Conservation (phyloP, 2,329 filamentous ascomycete genomes). For the Atkinsonella hypoxylon region DNA sequence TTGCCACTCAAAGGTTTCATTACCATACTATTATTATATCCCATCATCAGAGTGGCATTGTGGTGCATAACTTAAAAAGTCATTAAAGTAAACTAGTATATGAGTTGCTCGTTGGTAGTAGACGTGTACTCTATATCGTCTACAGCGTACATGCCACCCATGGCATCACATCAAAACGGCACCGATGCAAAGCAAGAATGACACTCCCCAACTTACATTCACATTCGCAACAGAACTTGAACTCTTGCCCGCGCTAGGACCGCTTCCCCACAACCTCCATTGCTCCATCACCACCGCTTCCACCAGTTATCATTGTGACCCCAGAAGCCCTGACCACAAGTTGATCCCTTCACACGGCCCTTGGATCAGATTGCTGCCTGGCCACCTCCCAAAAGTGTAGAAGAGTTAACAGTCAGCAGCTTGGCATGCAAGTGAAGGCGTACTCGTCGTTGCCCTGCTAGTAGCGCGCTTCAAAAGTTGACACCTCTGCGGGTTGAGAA, state of each 20-base stretch:
- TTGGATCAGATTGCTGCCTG: conserved; percentile 5
- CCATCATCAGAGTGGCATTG: no score
- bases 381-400: conserved; percentile 40
- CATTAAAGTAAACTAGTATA: no score
- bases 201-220: neutral
- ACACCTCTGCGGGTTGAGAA: neutral
- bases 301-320: neutral
- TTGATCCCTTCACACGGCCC: conserved; percentile 3
- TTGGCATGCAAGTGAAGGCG: conserved; percentile 46
- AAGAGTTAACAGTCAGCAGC: conserved; percentile 45
- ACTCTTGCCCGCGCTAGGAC: neutral
- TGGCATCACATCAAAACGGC: neutral
- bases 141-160: no score
- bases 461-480: conserved; percentile 15
- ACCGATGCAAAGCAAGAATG: neutral
- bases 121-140: no score
- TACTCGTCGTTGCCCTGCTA: conserved; percentile 17
- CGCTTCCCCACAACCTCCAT: neutral
- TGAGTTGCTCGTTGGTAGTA: no score
- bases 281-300: neutral
- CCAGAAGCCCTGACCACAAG: neutral
- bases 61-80: no score
- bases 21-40: no score
- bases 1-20: no score
- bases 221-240: neutral